Evolutionary conservation across 345 rosid genomes (phyloP).

Genomic region (Sapria himalayana): DNA sequence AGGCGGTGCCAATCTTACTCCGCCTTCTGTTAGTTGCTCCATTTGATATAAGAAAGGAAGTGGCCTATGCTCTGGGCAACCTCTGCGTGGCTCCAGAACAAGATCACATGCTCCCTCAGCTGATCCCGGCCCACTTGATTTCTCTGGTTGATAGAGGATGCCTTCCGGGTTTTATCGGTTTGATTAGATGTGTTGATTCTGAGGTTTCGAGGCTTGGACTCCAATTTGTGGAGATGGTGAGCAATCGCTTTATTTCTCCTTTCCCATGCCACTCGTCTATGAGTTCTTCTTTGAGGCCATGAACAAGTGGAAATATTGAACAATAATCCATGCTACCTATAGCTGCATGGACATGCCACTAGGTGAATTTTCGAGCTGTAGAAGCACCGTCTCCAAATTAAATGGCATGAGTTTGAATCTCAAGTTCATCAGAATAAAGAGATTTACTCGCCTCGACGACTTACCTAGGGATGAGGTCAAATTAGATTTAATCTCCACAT

Average conservation of each 20-base stretch:
- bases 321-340: too few species aligned
- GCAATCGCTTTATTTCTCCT: slow-evolving; percentile 4
- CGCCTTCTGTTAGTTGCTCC: slow-evolving; percentile 60
- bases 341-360: too few species aligned
- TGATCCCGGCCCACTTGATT: slow-evolving; percentile 53
- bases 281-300: too few species aligned
- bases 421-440: too few species aligned
- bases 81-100: slow-evolving; percentile 77
- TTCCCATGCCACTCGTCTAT: slow-evolving; percentile 3
- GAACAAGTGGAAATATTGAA: too few species aligned
- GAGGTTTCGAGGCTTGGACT: slow-evolving; percentile 86
- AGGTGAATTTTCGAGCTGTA: too few species aligned
- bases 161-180: slow-evolving; percentile 61
- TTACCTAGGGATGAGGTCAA: too few species aligned
- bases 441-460: too few species aligned
- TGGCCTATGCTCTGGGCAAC: slow-evolving; percentile 76
- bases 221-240: slow-evolving; percentile 92
- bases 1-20: slow-evolving; percentile 42
- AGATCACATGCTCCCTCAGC: slow-evolving; percentile 36
- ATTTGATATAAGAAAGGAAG: slow-evolving; percentile 77
- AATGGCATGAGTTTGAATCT: too few species aligned
- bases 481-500: too few species aligned
- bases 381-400: too few species aligned
- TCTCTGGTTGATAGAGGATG: slow-evolving; percentile 62
- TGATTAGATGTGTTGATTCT: slow-evolving; percentile 65